A percentile compares a stretch with the other conserved stretches of the same genome.
These are phyloP conservation scores for Yamadazyma philogaea DNA, from an alignment of 805 yeast genomes.

Conservation along the genomic window DNA sequence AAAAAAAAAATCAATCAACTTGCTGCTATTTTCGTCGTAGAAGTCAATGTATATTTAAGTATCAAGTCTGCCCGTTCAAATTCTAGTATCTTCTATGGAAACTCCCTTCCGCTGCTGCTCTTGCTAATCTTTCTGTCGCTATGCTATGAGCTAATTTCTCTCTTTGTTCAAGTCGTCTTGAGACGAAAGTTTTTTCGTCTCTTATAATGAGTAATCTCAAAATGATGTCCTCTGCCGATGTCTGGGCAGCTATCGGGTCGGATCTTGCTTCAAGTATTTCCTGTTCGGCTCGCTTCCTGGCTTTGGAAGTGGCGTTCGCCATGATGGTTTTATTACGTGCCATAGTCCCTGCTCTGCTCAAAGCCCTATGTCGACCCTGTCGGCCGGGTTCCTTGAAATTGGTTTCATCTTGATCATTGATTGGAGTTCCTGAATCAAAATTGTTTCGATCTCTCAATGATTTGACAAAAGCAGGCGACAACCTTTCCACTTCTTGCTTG, in stretches of 20 bases:
- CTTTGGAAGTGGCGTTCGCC: constrained; percentile 66
- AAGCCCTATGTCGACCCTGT: constrained; percentile 10
- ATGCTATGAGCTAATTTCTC: constrained; percentile 55
- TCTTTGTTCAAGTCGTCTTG: constrained; percentile 57
- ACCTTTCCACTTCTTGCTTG: constrained; percentile 54
- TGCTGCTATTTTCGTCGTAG: constrained; percentile 4
- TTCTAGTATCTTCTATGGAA: constrained; percentile 12
- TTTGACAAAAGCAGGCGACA: constrained; percentile 53
- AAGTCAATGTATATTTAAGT: constrained; percentile 8
- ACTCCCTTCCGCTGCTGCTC: constrained; percentile 45
- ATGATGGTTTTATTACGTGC: constrained; percentile 64
- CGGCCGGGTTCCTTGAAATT: background rate
- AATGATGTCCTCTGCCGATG: constrained; percentile 61
- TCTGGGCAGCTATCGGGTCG: constrained; percentile 41
- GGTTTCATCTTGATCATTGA: no score
- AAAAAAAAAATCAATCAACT: background rate
- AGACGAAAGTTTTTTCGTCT: constrained; percentile 58
- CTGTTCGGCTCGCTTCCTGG: constrained; percentile 46
- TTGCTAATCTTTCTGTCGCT: constrained; percentile 50
- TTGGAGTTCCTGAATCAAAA: constrained; percentile 24
- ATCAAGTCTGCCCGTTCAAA: background rate
- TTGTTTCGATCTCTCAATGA: constrained; percentile 48
- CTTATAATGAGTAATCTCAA: constrained; percentile 68
- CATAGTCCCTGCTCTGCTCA: constrained; percentile 45
- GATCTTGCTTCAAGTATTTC: constrained; percentile 43